Percentiles rank a stretch among this genome's conserved stretches.
Evolutionary conservation across 176 grass and related monocot genomes (phyloP).

Genomic region (Cocos nucifera): DNA sequence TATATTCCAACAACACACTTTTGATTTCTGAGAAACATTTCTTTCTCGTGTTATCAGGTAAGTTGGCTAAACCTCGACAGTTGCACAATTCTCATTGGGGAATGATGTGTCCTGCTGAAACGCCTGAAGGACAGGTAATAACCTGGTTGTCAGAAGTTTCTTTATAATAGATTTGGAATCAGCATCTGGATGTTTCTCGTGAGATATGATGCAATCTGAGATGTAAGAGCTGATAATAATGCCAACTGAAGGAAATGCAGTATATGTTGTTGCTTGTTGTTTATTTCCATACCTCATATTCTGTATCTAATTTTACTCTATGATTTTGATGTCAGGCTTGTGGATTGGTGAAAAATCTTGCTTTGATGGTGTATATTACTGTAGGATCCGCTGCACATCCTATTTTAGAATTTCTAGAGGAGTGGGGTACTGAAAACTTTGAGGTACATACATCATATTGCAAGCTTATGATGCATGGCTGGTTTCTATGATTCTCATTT

Average conservation of each 20-base stretch:
- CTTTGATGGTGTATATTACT: conserved; percentile 96
- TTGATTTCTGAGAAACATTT: conserved; percentile 1
- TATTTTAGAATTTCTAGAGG: conserved; percentile 99
- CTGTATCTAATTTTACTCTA: background rate
- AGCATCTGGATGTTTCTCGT: too few species aligned
- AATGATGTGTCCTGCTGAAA: conserved; percentile 99
- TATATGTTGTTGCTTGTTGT: too few species aligned
- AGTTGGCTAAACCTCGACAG: conserved; percentile 91
- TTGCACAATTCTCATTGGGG: conserved; percentile 99
- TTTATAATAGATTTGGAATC: background rate
- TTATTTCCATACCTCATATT: too few species aligned
- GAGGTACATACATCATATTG: conserved; percentile 48
- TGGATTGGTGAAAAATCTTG: conserved; percentile 96
- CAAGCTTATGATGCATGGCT: background rate
- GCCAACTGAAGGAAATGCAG: too few species aligned
- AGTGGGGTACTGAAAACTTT: conserved; percentile 99
- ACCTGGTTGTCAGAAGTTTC: background rate
- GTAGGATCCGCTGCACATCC: conserved; percentile 96
- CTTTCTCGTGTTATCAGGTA: conserved; percentile 46
- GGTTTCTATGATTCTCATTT: too few species aligned
- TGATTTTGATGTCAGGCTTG: conserved; percentile 58
- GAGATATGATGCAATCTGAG: too few species aligned
- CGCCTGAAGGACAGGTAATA: conserved; percentile 87
- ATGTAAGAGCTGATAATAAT: too few species aligned
- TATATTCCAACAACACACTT: background rate